Evolutionary conservation across 1,284 basidiomycete genomes (phyloP).

Genomic region (Ceratobasidium sp.): DNA sequence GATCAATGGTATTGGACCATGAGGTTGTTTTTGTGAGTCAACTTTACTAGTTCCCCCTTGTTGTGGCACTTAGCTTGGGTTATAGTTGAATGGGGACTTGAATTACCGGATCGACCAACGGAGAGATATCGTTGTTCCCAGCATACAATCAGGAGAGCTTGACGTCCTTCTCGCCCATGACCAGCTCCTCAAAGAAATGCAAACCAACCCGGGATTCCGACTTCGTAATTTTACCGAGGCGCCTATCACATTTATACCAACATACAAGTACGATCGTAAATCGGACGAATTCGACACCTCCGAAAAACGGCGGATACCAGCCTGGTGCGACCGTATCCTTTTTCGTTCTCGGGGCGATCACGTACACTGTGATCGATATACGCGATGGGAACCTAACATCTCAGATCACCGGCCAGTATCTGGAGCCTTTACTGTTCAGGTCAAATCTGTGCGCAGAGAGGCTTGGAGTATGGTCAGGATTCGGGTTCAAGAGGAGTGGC

Average conservation of each 20-base stretch:
- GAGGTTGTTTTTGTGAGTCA: conserved; percentile 89
- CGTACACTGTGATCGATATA: conserved; percentile 76
- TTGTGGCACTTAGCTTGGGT: neutral
- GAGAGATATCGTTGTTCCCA: conserved; percentile 81
- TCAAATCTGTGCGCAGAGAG: conserved; percentile 78
- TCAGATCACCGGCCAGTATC: conserved; percentile 91
- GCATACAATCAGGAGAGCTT: conserved; percentile 76
- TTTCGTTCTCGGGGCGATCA: conserved; percentile 77
- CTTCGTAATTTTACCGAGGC: conserved; percentile 88
- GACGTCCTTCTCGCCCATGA: conserved; percentile 81
- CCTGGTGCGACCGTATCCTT: conserved; percentile 96
- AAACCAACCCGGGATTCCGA: conserved; percentile 86
- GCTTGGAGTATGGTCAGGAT: conserved; percentile 69
- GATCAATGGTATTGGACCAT: conserved; percentile 94
- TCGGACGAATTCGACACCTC: conserved; percentile 87
- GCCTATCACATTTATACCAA: conserved; percentile 85
- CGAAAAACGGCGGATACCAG: conserved; percentile 89
- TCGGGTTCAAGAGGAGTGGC: conserved; percentile 73
- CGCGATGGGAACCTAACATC: conserved; percentile 85
- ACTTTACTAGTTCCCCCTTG: conserved; percentile 29
- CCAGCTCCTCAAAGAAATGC: conserved; percentile 91
- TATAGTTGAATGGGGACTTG: conserved; percentile 82
- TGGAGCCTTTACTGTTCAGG: conserved; percentile 77
- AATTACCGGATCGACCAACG: conserved; percentile 96
- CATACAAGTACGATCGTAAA: conserved; percentile 94